Evolutionary conservation across 2,329 filamentous ascomycete species (phyloP).

Genomic region (Drechslera avenae): DNA sequence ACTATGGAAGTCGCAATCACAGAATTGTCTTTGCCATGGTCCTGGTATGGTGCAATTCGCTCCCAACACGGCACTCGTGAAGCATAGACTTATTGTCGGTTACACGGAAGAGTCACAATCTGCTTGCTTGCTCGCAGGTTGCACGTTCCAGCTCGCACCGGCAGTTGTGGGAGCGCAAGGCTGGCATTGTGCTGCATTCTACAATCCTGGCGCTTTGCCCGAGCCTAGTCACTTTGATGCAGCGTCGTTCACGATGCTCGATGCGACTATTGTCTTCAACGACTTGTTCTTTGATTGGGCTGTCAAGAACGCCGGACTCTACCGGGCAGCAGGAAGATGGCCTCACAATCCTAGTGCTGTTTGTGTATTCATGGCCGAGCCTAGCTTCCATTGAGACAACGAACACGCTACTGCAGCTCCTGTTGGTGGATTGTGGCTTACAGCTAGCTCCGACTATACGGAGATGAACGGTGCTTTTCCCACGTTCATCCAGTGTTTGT

Average conservation of each 20-base stretch:
- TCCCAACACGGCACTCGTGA: constrained; percentile 13
- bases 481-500: constrained; percentile 23
- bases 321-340: constrained; percentile 21
- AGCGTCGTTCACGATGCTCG: constrained; percentile 7
- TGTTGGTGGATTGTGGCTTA: constrained; percentile 25
- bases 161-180: constrained; percentile 32
- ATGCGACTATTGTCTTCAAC: constrained; percentile 31
- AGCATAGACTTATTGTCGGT: constrained; percentile 13
- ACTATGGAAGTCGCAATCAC: constrained; percentile 4
- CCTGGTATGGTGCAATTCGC: constrained; percentile 17
- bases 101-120: constrained; percentile 8
- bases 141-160: too few relatives aligned
- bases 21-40: constrained; percentile 8
- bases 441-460: constrained; percentile 24
- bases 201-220: constrained; percentile 32
- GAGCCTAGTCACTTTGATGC: constrained; percentile 24
- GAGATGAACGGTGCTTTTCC: constrained; percentile 23
- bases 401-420: constrained; percentile 17
- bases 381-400: constrained; percentile 15
- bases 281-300: constrained; percentile 26
- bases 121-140: too few relatives aligned
- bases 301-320: constrained; percentile 6
- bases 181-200: constrained; percentile 30
- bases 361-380: constrained; percentile 29
- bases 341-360: constrained; percentile 18